phyloP scores from a whole-genome alignment of 129 eudicot species.

The Pittosporum tobira region DNA sequence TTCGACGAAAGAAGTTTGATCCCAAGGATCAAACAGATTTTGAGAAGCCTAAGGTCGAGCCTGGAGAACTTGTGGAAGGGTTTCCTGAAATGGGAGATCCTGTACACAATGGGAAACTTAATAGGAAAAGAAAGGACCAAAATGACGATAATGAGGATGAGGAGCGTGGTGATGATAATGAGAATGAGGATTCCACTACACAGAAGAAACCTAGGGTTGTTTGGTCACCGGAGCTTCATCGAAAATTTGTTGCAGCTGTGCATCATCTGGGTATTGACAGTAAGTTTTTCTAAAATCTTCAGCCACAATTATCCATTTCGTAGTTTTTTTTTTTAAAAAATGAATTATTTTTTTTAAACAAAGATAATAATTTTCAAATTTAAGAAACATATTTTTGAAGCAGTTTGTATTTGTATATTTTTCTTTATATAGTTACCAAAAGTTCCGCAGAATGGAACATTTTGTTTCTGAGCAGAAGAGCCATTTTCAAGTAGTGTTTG shows the following conservation, averaged over 20 bases:
- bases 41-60: slow-evolving; percentile 19
- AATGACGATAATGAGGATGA: slow-evolving; percentile 32
- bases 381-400: slow-evolving; percentile 16
- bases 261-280: slow-evolving; percentile 52
- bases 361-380: neutral
- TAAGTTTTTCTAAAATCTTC: slow-evolving; percentile 12
- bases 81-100: slow-evolving; percentile 24
- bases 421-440: slow-evolving; percentile 4
- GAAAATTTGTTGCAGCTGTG: slow-evolving; percentile 67
- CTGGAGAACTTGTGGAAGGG: slow-evolving; percentile 17
- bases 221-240: slow-evolving; percentile 60
- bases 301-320: neutral
- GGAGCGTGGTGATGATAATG: slow-evolving; percentile 31
- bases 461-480: no score
- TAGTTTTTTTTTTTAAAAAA: neutral
- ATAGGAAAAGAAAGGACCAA: slow-evolving; percentile 51
- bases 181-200: slow-evolving; percentile 46
- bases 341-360: no score
- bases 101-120: slow-evolving; percentile 39
- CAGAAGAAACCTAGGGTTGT: slow-evolving; percentile 67
- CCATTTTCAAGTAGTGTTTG: no score
- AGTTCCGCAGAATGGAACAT: no score
- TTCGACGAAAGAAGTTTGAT: slow-evolving; percentile 38
- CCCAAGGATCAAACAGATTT: slow-evolving; percentile 34
- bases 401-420: neutral